Evolutionary conservation across 768 basidiomycete species (phyloP), one percentile per base, ranked within the genome.

Genomic region (Kwoniella sp.): DNA sequence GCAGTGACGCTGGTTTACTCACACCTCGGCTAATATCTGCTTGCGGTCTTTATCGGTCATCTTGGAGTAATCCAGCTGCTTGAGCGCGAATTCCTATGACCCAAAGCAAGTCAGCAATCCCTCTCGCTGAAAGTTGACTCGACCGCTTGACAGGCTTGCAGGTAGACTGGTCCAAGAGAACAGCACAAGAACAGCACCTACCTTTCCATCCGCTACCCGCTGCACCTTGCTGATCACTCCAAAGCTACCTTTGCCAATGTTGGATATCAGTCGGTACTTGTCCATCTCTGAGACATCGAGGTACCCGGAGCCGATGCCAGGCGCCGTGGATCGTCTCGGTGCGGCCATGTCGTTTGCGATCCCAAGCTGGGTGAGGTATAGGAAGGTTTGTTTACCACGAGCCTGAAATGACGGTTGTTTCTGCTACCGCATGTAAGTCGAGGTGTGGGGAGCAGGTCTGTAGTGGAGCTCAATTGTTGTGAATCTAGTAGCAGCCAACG

Each of bases 11-110:
- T 8, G 37, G 19, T 39, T 3, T n/a, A 80, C 89, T 66, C 73
- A 96, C 93, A 98, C 95, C 83, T 99, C 95, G 10, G 92, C 84
- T 3, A 95, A 87, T 47, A 99, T 92, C 74, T 98, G 95, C 72
- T 91, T 91, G 62, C 90, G 82, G 71, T 99, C 95, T 32, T 90
- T 82, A 73, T 96, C 90, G 31, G 81, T 86, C 93, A 99, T 96
- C 43, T 87, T 83, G 68, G 93, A 90, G 76, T 96, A 99, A 76
- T 96, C 91, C 65, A 99, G 83, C 74, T 99, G 91, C 69, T 99
- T 95, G 28, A 89, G 79, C 3, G 92, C 92, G 61, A 89, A 87
- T 42, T 67, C 66, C 57, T 64, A 37, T n/a, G 12, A n/a, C n/a
- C n/a, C n/a, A n/a, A 23, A 41, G 5, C 11, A 10, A 27, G 9